Base-by-base conservation (phyloP, 208 protist genomes). In the Leishmania amazonensis region DNA sequence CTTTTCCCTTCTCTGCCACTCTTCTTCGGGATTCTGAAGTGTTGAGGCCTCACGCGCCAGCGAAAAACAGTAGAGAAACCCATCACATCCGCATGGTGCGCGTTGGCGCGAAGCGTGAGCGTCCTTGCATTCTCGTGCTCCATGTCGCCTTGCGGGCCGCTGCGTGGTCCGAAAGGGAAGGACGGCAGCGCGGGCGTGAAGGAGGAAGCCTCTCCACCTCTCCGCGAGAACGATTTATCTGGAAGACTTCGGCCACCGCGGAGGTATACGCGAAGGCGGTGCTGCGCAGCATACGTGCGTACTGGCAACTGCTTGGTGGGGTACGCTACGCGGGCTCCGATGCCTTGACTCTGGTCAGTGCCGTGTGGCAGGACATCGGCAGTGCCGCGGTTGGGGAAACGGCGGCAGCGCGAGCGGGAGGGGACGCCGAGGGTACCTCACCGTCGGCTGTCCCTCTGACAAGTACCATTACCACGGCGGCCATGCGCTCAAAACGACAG, bases 261-360 rank as follows among this genome's bases (percentile, higher is more conserved):
- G 45, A 57, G 54, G 9, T 71, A 11, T 85, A 85, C 57, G 82
- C 82, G 47, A 79, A 60, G 21, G 81, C 81, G 8, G 78, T 82
- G 5, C 47, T 88, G 58, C 53, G 71, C 75, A 47, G 53, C 42
- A 35, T 85, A 6, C 85, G 77, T 49, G 85, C 75, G 31, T 80
- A 79, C 53, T 78, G 82, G 78, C 67, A 78, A 49, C 73, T 82
- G 57, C 70, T 85, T 28, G 86, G 86, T 38, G 86, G 86, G 13
- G 83, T 89, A 57, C 86, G 86, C 64, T 89, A 87, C 83, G 86
- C 75, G 49, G 49, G 68, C 8, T 62, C 70, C 35, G 80, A 85
- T 64, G 35, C 77, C 8, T 45, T 80, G 24, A 68, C 45, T 5
- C 31, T 84, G 5, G 49, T 38, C 28, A 81, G 77, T n/a, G 80